phyloP scores from a whole-genome alignment of 257 asterid genomes.

The Solanum sejunctum region DNA sequence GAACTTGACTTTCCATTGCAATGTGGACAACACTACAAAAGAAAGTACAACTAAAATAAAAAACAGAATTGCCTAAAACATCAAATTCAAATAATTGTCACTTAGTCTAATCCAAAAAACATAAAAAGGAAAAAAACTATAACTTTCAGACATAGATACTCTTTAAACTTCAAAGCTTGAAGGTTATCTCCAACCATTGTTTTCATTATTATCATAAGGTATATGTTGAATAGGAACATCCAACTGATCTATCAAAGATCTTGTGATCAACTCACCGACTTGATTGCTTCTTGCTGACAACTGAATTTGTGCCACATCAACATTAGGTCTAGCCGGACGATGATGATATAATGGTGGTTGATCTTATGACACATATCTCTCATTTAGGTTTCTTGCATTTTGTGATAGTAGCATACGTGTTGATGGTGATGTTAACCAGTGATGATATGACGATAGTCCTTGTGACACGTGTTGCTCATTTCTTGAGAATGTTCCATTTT shows the following conservation, averaged over 20 bases:
- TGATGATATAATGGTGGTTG: too few species aligned
- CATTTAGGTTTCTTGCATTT: too few species aligned
- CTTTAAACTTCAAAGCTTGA: not conserved
- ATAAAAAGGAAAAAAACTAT: not conserved
- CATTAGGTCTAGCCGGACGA: too few species aligned
- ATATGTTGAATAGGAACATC: not conserved
- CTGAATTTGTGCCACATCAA: too few species aligned
- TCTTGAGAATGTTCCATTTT: too few species aligned
- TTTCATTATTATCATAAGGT: not conserved
- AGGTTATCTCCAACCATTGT: not conserved
- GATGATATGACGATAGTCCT: too few species aligned
- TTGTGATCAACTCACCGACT: not conserved
- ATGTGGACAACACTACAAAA: not conserved
- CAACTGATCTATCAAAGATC: not conserved
- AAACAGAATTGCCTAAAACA: not conserved
- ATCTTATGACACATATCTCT: too few species aligned
- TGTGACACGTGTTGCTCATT: too few species aligned
- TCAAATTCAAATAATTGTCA: not conserved
- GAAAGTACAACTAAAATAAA: not conserved
- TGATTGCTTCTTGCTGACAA: not conserved
- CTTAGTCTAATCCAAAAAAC: not conserved
- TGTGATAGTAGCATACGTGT: too few species aligned
- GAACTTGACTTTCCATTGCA: not conserved
- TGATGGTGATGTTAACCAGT: too few species aligned
- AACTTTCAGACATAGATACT: not conserved